Base-by-base conservation (phyloP, 1,139 yeast genomes). In the Hyphopichia wangnamkhiaoensis region DNA sequence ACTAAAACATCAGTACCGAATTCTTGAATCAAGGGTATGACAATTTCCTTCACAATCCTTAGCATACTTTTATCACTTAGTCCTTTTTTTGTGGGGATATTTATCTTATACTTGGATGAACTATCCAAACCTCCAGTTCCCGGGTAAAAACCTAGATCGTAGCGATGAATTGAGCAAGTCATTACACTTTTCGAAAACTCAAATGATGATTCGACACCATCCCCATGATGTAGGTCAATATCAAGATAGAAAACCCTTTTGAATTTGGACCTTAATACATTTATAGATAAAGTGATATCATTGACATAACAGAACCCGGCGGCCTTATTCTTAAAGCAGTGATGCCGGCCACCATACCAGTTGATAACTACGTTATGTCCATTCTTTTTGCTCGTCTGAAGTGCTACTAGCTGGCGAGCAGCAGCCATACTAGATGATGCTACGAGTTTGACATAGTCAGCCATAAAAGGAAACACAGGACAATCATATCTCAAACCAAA, bases 261-360 rank as follows among this genome's bases (percentile, higher is more conserved):
- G 49, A 64, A 79, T 9, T 59, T 56, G 13, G 65, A 65, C 23
- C 90, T 59, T 9, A 85, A 59, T 2, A 44, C 35, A 34, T 57
- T 58, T 3, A 85, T 80, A 0, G 80, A 74, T 16, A 85, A 52
- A 0, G 79, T 82, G 5, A 82, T 71, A 53, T 85, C 94, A 49
- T 85, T 84, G 5, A 83, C 63, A 50, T 85, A 85, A 54, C 95
- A 85, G 52, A 82, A 85, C 4, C 95, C 95, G 12, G 85, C 71
- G 1, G 89, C 86, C 31, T 54, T 63, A 0, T 71, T 53, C 47
- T 74, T 75, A 30, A 61, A 65, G 5, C 84, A 82, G 57, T 85
- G 95, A 52, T 85, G 94, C 37, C 94, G 59, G 1, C 95, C 95
- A 2, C 94, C 95, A 50, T 79, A 79, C 91, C 91, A 85, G 52